Percentiles rank a stretch among this genome's conserved stretches.
These are phyloP conservation scores for Polytrichum formosum DNA, from an alignment of 225 moss, liverwort and hornwort species.

Conservation along the genomic window DNA sequence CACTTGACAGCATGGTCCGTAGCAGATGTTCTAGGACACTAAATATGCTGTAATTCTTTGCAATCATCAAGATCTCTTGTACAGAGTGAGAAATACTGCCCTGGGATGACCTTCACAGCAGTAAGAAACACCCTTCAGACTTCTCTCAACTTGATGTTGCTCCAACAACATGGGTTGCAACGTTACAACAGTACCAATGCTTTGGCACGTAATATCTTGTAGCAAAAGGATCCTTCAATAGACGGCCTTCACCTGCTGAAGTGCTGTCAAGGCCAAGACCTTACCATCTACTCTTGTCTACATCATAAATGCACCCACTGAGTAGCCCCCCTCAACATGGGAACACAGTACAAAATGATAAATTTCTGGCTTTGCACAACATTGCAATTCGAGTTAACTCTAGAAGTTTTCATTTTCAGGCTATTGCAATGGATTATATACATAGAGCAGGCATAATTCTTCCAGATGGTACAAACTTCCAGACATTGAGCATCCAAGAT, in stretches of 20 bases:
- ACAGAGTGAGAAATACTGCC: conserved; percentile 1
- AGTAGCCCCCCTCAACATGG: neutral
- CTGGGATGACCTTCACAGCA: neutral
- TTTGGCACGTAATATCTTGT: neutral
- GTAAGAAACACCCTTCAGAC: neutral
- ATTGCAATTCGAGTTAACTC: no score
- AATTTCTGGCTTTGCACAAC: no score
- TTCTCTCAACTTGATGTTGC: conserved; percentile 1
- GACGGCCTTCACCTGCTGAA: neutral
- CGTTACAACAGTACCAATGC: neutral
- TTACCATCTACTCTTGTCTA: neutral
- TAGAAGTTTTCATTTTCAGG: no score
- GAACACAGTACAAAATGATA: neutral
- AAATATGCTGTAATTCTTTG: neutral
- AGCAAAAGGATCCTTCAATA: neutral
- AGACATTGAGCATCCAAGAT: conserved; percentile 1
- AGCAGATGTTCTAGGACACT: neutral
- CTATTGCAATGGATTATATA: neutral
- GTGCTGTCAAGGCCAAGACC: no score
- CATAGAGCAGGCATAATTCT: conserved; percentile 6
- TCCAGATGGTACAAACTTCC: conserved; percentile 5
- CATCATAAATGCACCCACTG: neutral
- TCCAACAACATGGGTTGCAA: neutral
- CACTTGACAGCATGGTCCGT: neutral
- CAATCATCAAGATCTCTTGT: conserved; percentile 1